Evolutionary conservation across 1,139 yeast genomes (phyloP), one percentile per base, ranked within the genome.

Genomic region (Diutina siamensis): DNA sequence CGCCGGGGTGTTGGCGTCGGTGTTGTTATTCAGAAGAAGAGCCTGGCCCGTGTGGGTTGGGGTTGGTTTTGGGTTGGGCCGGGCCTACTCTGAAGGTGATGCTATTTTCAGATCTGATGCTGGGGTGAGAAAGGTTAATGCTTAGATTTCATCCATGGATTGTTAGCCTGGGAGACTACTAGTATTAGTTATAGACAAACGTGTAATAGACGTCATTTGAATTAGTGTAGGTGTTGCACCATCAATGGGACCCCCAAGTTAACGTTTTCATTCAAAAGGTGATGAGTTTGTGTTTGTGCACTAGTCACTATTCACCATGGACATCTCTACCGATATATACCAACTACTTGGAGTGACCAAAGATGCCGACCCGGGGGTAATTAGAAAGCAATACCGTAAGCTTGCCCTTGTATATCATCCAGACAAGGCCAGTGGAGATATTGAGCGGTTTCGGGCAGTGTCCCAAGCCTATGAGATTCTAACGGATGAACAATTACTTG

Each of bases 1-100:
- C 51, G 94, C 84, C 45, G 99, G 99, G 65, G 95, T 94, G 44
- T 76, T 89, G 49, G 84, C 94, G 35, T 86, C 96, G n/a, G 94
- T 89, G 45, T 68, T 94, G 51, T 67, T 92, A 47, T 92, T 92
- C 73, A 85, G 76, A 64, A 86, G 97, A 74, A 83, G 97, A 68
- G 76, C 95, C 4, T 92, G 87, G 78, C 97, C 97, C 47, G 97
- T 89, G 44, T 89, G 97, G 95, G 67, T 89, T 50, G 97, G 97
- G 53, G 68, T 87, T 54, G 98, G 97, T 38, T 89, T 92, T 57
- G 98, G 98, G 53, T 75, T 89, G 51, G 98, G 98, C 54, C 83
- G 97, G 71, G 96, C 96, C 46, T 92, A 88, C 66, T 80, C 97
- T 52, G 98, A 92, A 71, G 98, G 97, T 51, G 97, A 92, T 61